These are phyloP conservation scores for Groenewaldozyma salmanticensis DNA, from an alignment of 805 yeast species.

Conservation along the genomic window DNA sequence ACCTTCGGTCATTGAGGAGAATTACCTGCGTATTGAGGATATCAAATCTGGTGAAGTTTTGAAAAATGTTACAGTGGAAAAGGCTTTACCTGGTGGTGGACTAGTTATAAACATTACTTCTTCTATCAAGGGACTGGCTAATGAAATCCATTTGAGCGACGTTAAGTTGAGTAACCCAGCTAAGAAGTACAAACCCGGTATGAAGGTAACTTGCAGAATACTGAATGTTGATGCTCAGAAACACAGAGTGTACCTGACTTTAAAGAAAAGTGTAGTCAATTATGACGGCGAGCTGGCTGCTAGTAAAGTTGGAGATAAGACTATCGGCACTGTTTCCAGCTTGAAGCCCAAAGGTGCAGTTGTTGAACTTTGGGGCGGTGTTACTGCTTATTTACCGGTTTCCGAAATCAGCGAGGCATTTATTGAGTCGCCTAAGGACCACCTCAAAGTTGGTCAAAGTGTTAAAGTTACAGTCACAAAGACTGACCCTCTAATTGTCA, in stretches of 20 bases:
- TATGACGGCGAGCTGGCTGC: conserved; percentile 31
- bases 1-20: conserved; percentile 49
- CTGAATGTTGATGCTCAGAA: conserved; percentile 25
- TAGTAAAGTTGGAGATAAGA: conserved; percentile 38
- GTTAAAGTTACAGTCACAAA: conserved; percentile 54
- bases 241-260: conserved; percentile 50
- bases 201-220: conserved; percentile 45
- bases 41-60: conserved; percentile 66
- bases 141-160: conserved; percentile 72
- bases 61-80: conserved; percentile 34
- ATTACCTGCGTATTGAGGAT: conserved; percentile 60
- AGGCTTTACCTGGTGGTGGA: conserved; percentile 14
- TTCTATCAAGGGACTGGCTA: conserved; percentile 59
- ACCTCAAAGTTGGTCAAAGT: conserved; percentile 76
- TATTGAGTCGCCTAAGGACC: conserved; percentile 67
- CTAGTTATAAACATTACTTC: conserved; percentile 49
- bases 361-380: conserved; percentile 69
- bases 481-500: conserved; percentile 29
- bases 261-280: conserved; percentile 76
- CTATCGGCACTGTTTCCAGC: conserved; percentile 65
- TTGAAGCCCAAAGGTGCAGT: conserved; percentile 72
- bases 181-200: conserved; percentile 79
- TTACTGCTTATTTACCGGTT: conserved; percentile 75
- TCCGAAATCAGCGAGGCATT: conserved; percentile 85
- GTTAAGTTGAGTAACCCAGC: conserved; percentile 80